Evolutionary conservation across 176 grass and related monocot genomes (phyloP), one percentile per base, ranked within the genome.

Genomic region (Cenchrus americanus): DNA sequence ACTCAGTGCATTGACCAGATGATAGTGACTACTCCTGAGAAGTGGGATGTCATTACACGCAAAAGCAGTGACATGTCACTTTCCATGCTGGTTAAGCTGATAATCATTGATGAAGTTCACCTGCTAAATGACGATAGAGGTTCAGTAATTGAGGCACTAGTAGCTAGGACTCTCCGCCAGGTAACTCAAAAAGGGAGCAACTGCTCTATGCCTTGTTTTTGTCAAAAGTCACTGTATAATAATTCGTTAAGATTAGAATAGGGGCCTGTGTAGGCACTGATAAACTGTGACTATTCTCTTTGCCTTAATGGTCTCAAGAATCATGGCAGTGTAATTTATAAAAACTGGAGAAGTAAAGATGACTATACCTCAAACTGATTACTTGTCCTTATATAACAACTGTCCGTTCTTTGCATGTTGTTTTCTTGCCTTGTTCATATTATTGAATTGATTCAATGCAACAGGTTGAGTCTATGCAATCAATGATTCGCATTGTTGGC

Each of bases 1-100:
- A 80, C 77, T 75, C 77, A 48, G n/a, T 77, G 58, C 27, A 27
- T 85, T 30, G 55, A 62, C 52, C 88, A 98, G 90, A 98, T 98
- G 95, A 98, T 98, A 87, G 95, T 98, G 66, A 98, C 95, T 58
- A 98, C 95, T 78, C 95, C 95, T 81, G 95, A 98, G 79, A 98
- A 98, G 57, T 98, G 92, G 92, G 95, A 98, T 82, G 95, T 98
- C 42, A 98, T 98, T 86, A 98, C 95, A 76, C 92, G 95, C 80
- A 98, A 98, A 92, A 98, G 95, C 90, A 98, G 92, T 76, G 95
- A 98, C 73, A 98, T 98, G 95, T 91, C 95, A 66, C 80, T 98
- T 77, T 98, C 95, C 44, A 98, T 98, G 95, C 80, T 98, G 71
- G 95, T 98, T 43, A 98, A 98, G 78, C 82, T 98, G 46, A 76